Base-by-base conservation (phyloP, 805 yeast genomes). In the Wickerhamomyces queroliae region DNA sequence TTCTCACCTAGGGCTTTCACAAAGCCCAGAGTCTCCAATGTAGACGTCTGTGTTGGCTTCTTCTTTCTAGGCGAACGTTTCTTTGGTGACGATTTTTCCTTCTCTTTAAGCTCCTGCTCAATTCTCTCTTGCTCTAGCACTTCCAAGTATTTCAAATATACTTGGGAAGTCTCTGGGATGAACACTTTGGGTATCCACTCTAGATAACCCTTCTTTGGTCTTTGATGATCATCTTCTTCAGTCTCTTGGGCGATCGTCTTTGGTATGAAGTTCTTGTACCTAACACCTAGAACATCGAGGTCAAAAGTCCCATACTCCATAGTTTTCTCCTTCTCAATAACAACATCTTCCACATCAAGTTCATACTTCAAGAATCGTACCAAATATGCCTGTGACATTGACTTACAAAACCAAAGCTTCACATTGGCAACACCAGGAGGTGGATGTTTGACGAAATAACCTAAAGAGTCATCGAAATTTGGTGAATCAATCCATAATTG, bases 361-460 rank as follows among this genome's bases (percentile, higher is more conserved):
- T 28, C 37, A 30, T 43, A 24, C 0, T 49, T 36, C 4, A 58
- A 15, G 39, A 36, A 44, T 28, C 43, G 48, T 9, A 59, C 33
- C 6, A 60, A 26, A 34, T 53, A 61, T n/a, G 57, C 44, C 21
- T 47, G 48, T 11, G 55, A 60, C 41, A 52, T 40, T 1, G 49
- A 43, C 12, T 44, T 52, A 26, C 52, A 51, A 38, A 56, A 58
- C 63, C 64, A 59, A 19, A 39, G 41, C 8, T 50, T 49, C 35
- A 60, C 49, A 36, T 59, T 44, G 3, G 40, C 35, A 2, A 61
- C 49, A 41, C 18, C 53, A 39, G 18, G 56, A 19, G 16, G 51
- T 28, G 29, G 47, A 33, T 23, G 35, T 27, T 30, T 35, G 15
- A 10, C 49, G 33, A 35, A 28, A 38, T 1, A 21, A 23, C 31